These are phyloP conservation scores for Prunus dulcis DNA, from an alignment of 306 rosid species.

Conservation along the genomic window DNA sequence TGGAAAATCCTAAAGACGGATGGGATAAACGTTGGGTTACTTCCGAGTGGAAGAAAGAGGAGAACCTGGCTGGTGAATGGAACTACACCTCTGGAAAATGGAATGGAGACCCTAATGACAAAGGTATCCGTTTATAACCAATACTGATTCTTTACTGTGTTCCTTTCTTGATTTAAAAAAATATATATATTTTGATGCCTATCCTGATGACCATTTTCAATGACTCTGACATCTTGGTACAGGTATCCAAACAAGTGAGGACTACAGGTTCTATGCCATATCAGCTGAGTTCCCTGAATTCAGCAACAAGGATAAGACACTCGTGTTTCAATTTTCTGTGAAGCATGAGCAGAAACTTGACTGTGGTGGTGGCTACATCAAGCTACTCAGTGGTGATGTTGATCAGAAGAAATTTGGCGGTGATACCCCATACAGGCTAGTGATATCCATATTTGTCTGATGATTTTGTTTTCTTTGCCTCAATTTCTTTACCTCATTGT, in stretches of 20 bases:
- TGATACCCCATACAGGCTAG: conserved; percentile 92
- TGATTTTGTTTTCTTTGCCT: background rate
- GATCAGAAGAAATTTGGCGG: conserved; percentile 99
- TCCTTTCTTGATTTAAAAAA: background rate
- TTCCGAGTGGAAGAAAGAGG: conserved; percentile 96
- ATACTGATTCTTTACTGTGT: background rate
- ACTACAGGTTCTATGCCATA: conserved; percentile 87
- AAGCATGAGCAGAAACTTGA: conserved; percentile 99
- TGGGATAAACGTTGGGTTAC: conserved; percentile 93
- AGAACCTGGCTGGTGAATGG: conserved; percentile 89
- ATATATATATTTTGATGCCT: background rate
- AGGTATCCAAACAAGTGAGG: conserved; percentile 99
- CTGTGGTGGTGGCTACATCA: conserved; percentile 99
- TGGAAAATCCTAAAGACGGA: conserved; percentile 54
- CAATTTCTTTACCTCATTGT: background rate
- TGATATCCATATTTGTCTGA: conserved; percentile 10
- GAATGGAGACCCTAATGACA: conserved; percentile 83
- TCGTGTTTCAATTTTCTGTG: conserved; percentile 92
- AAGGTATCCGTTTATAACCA: conserved; percentile 44
- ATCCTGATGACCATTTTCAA: background rate
- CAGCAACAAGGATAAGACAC: conserved; percentile 82
- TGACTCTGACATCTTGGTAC: conserved; percentile 20
- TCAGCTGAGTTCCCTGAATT: conserved; percentile 96
- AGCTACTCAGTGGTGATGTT: conserved; percentile 78
- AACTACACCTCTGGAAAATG: conserved; percentile 93